Base-by-base conservation (phyloP, 805 yeast species). In the Lipomyces mesembrius region DNA sequence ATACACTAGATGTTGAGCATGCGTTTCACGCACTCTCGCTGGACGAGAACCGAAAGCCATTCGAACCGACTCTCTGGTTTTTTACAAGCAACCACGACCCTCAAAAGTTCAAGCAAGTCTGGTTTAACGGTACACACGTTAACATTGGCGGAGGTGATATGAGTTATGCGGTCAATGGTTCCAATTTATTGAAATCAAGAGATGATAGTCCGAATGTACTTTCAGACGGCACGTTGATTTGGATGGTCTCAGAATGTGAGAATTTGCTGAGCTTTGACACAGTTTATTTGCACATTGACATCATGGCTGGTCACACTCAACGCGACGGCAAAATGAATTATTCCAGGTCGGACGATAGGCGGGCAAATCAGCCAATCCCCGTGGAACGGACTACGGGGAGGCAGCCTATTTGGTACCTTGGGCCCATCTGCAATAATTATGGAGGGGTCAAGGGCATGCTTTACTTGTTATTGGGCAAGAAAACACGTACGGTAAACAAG, bases 81-180 rank as follows among this genome's bases (percentile, higher is more conserved):
- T 62, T 66, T 53, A 55, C 51, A 8, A 20, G 25, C 27, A 25
- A 51, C 5, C 20, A 14, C 22, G 25, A 34, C 2, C 12, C 32
- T 17, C 20, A 32, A 2, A 37, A 59, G 11, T 59, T 39, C 57
- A 62, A 68, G 60, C 71, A 68, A 62, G 67, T 62, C 25, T 68
- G 71, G 71, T 68, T 68, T 34, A 51, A 56, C 5, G 71, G 71
- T 6, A 53, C 55, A 2, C 71, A 68, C 35, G 11, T 20, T 27
- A 66, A 68, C 29, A 39, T 68, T n/a, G 71, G 71, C 32, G 71
- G 71, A 14, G 69, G 71, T 27, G 25, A 62, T 20, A 35, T 60
- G 57, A 17, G 3, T 11, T 20, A 17, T 14, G 11, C 5, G 20
- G 17, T 22, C 25, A 22, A 25, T 12, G 58, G 46, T 22, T 17